These are phyloP conservation scores for Kockovaella imperatae DNA, from an alignment of 768 basidiomycete species.

Conservation along the genomic window DNA sequence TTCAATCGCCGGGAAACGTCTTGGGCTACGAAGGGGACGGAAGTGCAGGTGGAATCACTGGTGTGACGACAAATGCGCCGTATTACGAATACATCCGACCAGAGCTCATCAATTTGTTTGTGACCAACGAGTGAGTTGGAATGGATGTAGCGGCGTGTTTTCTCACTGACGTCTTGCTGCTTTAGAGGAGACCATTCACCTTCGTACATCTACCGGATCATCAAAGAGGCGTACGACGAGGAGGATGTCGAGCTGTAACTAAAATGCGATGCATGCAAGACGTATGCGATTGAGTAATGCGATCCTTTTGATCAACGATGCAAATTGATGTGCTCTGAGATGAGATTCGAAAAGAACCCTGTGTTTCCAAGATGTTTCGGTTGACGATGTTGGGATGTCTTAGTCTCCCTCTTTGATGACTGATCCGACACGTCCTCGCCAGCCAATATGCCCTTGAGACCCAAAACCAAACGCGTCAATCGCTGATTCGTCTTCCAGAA, in stretches of 20 bases:
- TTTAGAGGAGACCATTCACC: slow-evolving; percentile 95
- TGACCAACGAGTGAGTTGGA: slow-evolving; percentile 84
- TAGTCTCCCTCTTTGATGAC: too few relatives aligned
- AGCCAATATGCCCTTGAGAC: too few relatives aligned
- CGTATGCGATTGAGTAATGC: too few relatives aligned
- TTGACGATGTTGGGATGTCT: too few relatives aligned
- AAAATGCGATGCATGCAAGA: not conserved
- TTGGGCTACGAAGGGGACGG: slow-evolving; percentile 54
- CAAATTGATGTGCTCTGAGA: too few relatives aligned
- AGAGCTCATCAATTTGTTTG: slow-evolving; percentile 83
- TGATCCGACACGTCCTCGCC: too few relatives aligned
- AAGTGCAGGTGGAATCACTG: slow-evolving; percentile 63
- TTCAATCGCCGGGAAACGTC: slow-evolving; percentile 38
- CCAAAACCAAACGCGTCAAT: too few relatives aligned
- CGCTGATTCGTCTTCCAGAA: too few relatives aligned
- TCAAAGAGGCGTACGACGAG: slow-evolving; percentile 93
- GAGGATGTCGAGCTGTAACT: slow-evolving; percentile 68
- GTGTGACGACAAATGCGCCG: slow-evolving; percentile 89
- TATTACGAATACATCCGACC: slow-evolving; percentile 93
- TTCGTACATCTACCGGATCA: slow-evolving; percentile 71
- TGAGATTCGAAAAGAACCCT: too few relatives aligned
- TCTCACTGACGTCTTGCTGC: not conserved
- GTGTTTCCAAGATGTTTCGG: too few relatives aligned
- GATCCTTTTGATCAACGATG: too few relatives aligned
- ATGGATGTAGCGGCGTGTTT: too few relatives aligned